These are phyloP conservation scores for Candida quercuum DNA, from an alignment of 805 yeast genomes.

Conservation along the genomic window DNA sequence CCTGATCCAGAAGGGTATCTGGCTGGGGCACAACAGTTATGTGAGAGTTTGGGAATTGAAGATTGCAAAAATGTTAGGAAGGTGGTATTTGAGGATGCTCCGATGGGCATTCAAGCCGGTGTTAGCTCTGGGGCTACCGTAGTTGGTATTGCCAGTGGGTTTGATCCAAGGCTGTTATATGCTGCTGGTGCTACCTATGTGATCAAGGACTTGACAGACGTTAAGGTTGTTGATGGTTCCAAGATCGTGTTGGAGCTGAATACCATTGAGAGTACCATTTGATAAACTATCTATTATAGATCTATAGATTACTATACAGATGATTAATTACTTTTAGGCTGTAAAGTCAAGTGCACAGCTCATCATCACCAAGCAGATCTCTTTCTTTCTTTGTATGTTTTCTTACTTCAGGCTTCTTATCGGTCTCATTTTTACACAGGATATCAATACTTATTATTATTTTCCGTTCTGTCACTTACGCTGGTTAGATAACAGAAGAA, in stretches of 20 bases:
- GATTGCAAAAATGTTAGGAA: slow-evolving; percentile 35
- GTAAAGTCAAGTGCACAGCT: too few relatives aligned
- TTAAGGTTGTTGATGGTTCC: slow-evolving; percentile 21
- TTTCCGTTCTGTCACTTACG: too few relatives aligned
- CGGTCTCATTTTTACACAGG: too few relatives aligned
- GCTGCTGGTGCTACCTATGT: slow-evolving; percentile 79
- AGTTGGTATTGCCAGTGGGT: slow-evolving; percentile 80
- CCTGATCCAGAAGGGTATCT: slow-evolving; percentile 82
- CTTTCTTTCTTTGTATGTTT: too few relatives aligned
- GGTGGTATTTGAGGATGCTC: slow-evolving; percentile 85
- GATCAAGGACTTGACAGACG: slow-evolving; percentile 55
- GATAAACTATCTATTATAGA: too few relatives aligned
- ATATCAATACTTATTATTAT: too few relatives aligned
- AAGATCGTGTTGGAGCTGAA: slow-evolving; percentile 20
- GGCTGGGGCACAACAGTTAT: slow-evolving; percentile 38
- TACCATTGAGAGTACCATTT: too few relatives aligned
- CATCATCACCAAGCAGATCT: too few relatives aligned
- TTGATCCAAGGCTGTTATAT: slow-evolving; percentile 43
- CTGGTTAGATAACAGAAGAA: too few relatives aligned
- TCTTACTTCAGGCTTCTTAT: too few relatives aligned
- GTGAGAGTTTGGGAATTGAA: slow-evolving; percentile 31
- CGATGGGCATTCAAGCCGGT: slow-evolving; percentile 86
- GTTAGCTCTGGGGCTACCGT: slow-evolving; percentile 79
- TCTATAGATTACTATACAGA: too few relatives aligned
- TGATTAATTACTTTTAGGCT: too few relatives aligned